Evolutionary conservation across 352 stramenopile genomes (phyloP), one percentile per base, ranked within the genome.

Genomic region (Pythium aristosporum): DNA sequence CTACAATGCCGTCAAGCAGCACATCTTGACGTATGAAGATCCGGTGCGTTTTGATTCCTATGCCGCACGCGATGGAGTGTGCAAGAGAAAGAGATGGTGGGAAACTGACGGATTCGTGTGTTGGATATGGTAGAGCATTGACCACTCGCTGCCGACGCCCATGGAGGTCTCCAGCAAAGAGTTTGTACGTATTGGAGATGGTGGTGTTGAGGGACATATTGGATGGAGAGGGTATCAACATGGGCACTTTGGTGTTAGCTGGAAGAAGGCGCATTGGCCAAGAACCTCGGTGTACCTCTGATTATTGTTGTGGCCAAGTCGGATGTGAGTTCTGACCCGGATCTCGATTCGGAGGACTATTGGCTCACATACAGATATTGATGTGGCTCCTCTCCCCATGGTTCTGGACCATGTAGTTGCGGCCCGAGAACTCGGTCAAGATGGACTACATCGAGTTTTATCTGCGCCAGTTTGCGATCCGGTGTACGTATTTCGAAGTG

Each of bases 401-500:
- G 3, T 30, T 30, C 5, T 30, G 25, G 25, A 42, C 4, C 15
- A 42, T 42, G 11, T 39, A 89, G 82, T 58, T 89, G 50, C 79
- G 82, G 30, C 77, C 77, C 8, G 86, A 94, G 52, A 91, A 90
- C 69, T 92, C 86, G 7, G 66, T 91, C 20, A 91, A 93, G 63
- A 89, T 92, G 77, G 86, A 94, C 65, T 94, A 88, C 66, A 82
- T 93, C 42, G 82, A 94, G 70, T 93, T 82, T 56, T 84, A 76
- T 6, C 71, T 94, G 36, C 86, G 86, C 41, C 82, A 91, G 47
- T 88, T 89, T 57, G 82, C 82, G 11, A 85, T 94, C 69, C 77
- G 77, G 67, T 91, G 85, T 92, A 79, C 61, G 82, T 76, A 23
- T 41, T 21, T 51, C 25, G 3, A 30, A 11, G 16, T 34, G 2